Percentiles rank a stretch among this genome's conserved stretches.
These are phyloP conservation scores for Neurospora sp. DNA, from an alignment of 495 filamentous ascomycete species.

Conservation along the genomic window DNA sequence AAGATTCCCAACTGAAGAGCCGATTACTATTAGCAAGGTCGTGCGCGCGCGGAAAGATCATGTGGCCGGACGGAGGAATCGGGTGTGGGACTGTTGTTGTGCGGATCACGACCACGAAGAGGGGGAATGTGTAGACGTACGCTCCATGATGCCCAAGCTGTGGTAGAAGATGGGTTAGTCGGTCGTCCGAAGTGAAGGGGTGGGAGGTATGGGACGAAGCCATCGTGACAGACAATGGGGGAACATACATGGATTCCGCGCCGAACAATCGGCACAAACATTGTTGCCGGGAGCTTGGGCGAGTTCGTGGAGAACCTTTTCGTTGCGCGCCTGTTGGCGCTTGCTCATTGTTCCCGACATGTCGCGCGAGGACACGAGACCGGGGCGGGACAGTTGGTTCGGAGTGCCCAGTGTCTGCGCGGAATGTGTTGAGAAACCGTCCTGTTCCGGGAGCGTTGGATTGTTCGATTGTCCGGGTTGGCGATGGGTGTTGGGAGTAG, in stretches of 20 bases:
- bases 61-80: background rate
- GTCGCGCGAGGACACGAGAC: constrained; percentile 13
- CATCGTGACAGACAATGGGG: background rate
- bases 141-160: constrained; percentile 98
- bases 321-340: constrained; percentile 94
- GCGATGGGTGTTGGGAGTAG: background rate
- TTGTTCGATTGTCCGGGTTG: background rate
- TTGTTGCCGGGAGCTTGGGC: constrained; percentile 91
- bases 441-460: background rate
- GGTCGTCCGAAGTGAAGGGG: background rate
- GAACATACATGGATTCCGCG: constrained; percentile 81
- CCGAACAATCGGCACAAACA: constrained; percentile 85
- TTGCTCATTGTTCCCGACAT: constrained; percentile 59
- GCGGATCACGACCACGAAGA: background rate
- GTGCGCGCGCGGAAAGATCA: background rate
- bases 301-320: constrained; percentile 82
- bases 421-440: background rate
- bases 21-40: constrained; percentile 8
- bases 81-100: background rate
- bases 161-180: constrained; percentile 14
- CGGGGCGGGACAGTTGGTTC: background rate
- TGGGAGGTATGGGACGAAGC: background rate
- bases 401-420: background rate
- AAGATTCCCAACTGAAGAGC: constrained; percentile 74
- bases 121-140: constrained; percentile 46